phyloP scores from a whole-genome alignment of 1,284 basidiomycete species.

The Takashimella koratensis region DNA sequence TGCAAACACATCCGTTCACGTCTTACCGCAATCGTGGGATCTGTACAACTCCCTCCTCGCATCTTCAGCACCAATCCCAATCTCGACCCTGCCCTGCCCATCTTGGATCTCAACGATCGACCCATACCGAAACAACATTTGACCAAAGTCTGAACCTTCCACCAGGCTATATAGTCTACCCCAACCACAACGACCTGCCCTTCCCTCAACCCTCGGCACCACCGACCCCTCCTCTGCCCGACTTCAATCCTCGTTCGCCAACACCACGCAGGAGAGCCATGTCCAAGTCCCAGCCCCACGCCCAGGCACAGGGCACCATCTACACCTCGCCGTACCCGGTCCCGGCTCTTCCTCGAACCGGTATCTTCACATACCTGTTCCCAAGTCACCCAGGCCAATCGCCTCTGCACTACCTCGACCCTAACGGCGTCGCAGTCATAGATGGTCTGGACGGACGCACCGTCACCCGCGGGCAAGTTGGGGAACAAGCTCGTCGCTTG shows the following conservation, averaged over 20 bases:
- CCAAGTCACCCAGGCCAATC: conserved; percentile 2
- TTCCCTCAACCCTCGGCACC: background rate
- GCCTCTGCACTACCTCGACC: conserved; percentile 32
- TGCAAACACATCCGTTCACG: too few species aligned
- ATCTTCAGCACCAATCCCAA: background rate
- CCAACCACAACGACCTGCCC: conserved; percentile 22
- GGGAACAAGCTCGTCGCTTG: conserved; percentile 57
- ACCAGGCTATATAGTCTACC: conserved; percentile 26
- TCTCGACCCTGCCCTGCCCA: background rate
- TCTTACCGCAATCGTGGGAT: background rate
- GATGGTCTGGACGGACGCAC: conserved; percentile 61
- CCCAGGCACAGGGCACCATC: conserved; percentile 15
- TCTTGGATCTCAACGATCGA: background rate
- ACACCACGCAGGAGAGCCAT: conserved; percentile 1
- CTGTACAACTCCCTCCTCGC: background rate
- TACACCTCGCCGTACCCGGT: conserved; percentile 21
- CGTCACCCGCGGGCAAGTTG: conserved; percentile 58
- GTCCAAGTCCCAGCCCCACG: conserved; percentile 5
- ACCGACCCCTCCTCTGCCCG: conserved; percentile 1
- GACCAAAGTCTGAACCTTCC: conserved; percentile 11
- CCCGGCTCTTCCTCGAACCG: conserved; percentile 33
- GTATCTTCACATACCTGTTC: conserved; percentile 10
- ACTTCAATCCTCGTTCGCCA: background rate
- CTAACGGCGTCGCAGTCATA: conserved; percentile 57
- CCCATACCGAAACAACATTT: background rate